phyloP scores from a whole-genome alignment of 306 rosid species.

The Macrotyloma uniflorum region DNA sequence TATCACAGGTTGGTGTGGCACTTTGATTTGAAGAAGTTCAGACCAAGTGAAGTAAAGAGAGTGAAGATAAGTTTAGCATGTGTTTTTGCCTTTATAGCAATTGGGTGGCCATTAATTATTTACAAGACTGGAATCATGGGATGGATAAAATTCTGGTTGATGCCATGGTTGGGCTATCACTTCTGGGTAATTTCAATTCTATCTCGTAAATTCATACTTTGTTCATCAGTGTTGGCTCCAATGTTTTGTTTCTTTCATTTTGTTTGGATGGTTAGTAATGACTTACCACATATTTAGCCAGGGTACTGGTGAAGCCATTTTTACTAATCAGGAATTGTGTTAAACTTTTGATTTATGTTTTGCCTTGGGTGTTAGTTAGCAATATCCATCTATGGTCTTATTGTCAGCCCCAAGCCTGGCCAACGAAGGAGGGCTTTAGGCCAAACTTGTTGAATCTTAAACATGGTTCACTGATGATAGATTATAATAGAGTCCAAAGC shows the following conservation, averaged over 20 bases:
- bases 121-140: slow-evolving; percentile 89
- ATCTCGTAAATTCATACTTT: slow-evolving; percentile 30
- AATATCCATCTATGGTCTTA: not conserved
- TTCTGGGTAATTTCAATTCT: slow-evolving; percentile 79
- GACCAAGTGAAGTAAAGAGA: slow-evolving; percentile 80
- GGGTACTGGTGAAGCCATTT: not conserved
- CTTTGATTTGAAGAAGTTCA: slow-evolving; percentile 79
- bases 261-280: slow-evolving; percentile 13
- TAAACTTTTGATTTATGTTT: slow-evolving; percentile 20
- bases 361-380: not conserved
- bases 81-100: slow-evolving; percentile 83
- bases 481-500: not conserved
- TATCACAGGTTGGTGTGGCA: slow-evolving; percentile 74
- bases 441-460: not conserved
- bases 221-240: not conserved
- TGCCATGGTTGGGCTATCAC: slow-evolving; percentile 99
- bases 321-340: slow-evolving; percentile 9
- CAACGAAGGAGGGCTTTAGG: not conserved
- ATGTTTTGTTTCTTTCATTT: not conserved
- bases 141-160: slow-evolving; percentile 97
- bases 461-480: not conserved
- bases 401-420: not conserved
- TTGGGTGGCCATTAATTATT: slow-evolving; percentile 94
- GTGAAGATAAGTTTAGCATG: slow-evolving; percentile 95
- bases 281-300: not conserved